phyloP scores from a whole-genome alignment of 163 green algal genomes.

The Scenedesmus sp. region DNA sequence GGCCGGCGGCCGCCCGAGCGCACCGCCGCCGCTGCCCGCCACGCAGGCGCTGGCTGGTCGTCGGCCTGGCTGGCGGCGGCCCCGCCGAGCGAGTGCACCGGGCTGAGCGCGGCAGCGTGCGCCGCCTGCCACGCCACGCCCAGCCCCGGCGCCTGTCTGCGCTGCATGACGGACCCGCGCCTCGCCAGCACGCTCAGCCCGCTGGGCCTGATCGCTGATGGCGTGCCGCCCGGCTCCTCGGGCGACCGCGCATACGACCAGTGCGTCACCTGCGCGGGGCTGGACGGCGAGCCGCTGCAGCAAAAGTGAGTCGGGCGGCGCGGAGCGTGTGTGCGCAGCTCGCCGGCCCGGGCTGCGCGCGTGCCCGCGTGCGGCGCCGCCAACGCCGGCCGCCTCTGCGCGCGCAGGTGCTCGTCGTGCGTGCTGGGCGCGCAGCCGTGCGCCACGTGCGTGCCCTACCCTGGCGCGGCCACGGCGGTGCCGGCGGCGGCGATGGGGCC shows the following conservation, averaged over 20 bases:
- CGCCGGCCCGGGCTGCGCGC: not conserved
- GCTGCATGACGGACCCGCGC: slow-evolving; percentile 14
- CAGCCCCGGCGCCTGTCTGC: not conserved
- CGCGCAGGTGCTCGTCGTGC: slow-evolving; percentile 21
- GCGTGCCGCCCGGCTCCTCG: not conserved
- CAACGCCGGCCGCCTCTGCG: not conserved
- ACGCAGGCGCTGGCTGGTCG: slow-evolving; percentile 7
- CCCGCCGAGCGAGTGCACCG: not conserved
- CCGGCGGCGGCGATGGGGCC: not conserved
- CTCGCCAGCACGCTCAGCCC: not conserved
- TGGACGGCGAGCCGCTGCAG: not conserved
- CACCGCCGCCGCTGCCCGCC: not conserved
- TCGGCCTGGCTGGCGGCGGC: not conserved
- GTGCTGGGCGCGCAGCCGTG: slow-evolving; percentile 10
- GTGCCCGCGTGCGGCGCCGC: not conserved
- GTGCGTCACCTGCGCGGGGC: slow-evolving; percentile 4
- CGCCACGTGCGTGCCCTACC: slow-evolving; percentile 5
- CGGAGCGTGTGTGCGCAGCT: not conserved
- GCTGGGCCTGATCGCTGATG: not conserved
- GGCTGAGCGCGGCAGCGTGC: slow-evolving; percentile 3
- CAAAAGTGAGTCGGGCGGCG: not conserved
- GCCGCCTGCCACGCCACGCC: slow-evolving; percentile 5
- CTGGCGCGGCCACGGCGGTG: not conserved
- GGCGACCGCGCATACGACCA: slow-evolving; percentile 2
- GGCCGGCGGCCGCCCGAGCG: not conserved